Evolutionary conservation across 1,284 basidiomycete genomes (phyloP), one percentile per base, ranked within the genome.

Genomic region (Puccinia novopanici): DNA sequence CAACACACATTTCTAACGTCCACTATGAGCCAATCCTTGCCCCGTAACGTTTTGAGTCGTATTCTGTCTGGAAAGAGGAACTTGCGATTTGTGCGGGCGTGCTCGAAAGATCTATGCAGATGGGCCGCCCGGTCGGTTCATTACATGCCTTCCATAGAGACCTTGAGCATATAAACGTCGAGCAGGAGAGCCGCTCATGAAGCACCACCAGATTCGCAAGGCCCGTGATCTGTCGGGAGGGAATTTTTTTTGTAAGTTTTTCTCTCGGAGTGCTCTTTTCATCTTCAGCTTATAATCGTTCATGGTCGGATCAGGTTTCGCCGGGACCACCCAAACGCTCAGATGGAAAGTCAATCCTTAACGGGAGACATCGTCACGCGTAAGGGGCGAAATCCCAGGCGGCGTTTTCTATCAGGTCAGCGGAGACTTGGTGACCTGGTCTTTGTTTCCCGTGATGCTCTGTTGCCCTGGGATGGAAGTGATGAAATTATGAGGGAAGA

Each of bases 21-120:
- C 37, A 65, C 15, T 42, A n/a, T 42, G 37, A 65, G n/a, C n/a
- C n/a, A n/a, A n/a, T n/a, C n/a, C n/a, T n/a, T n/a, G n/a, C n/a
- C n/a, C n/a, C n/a, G n/a, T n/a, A n/a, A n/a, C n/a, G n/a, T n/a
- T n/a, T n/a, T n/a, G n/a, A n/a, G n/a, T n/a, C n/a, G n/a, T 2
- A 27, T 10, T 42, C 34, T 65, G 9, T 65, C 40, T n/a, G 30
- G 50, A 71, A 71, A 10, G 24, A n/a, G n/a, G 48, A 27, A 71
- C 50, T 71, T 71, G 34, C 68, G 22, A 71, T 71, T 71, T 71
- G 17, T 10, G n/a, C 37, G 19, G 68, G 45, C 30, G 30, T 30
- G 50, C 68, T 52, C 50, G 68, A 71, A 22, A 71, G 50, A 17
- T 71, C 68, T 27, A 71, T 71, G 50, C 45, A 71, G 50, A 50